Conservation (phyloP, 2,329 filamentous ascomycete species). For the Exophiala sp. region DNA sequence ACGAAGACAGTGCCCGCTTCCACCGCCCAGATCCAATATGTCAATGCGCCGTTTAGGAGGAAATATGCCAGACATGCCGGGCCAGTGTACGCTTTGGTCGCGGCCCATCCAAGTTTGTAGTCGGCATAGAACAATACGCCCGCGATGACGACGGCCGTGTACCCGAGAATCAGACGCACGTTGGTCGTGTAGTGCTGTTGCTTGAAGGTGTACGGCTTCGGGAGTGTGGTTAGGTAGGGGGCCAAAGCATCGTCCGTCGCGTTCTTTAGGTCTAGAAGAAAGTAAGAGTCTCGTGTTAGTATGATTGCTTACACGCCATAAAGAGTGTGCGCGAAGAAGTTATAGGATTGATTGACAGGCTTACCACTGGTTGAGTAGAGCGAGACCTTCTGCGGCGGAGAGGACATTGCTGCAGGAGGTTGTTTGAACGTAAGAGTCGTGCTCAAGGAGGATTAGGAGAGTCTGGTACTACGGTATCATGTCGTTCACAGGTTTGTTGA, state of each 20-base stretch:
- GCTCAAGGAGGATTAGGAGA: too few species aligned
- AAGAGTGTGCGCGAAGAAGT: not conserved
- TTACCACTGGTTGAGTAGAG: slow-evolving; percentile 43
- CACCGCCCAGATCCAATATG: slow-evolving; percentile 75
- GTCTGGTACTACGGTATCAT: too few species aligned
- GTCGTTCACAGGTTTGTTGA: too few species aligned
- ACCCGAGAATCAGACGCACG: slow-evolving; percentile 76
- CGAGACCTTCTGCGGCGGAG: slow-evolving; percentile 35
- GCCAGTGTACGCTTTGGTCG: slow-evolving; percentile 73
- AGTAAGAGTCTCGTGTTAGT: not conserved
- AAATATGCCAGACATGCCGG: slow-evolving; percentile 75
- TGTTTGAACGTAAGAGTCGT: too few species aligned
- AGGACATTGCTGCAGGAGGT: not conserved
- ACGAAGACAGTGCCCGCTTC: slow-evolving; percentile 79
- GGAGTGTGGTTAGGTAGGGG: slow-evolving; percentile 85
- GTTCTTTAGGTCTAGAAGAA: slow-evolving; percentile 75
- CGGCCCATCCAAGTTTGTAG: slow-evolving; percentile 84
- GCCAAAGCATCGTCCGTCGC: slow-evolving; percentile 91
- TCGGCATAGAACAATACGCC: slow-evolving; percentile 84
- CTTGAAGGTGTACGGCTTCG: slow-evolving; percentile 56
- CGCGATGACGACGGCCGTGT: slow-evolving; percentile 70
- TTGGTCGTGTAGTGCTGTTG: slow-evolving; percentile 78
- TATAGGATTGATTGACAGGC: too few species aligned
- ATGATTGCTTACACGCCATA: not conserved
- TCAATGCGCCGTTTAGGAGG: slow-evolving; percentile 68